These are phyloP conservation scores for Curvularia verruculosa DNA, from an alignment of 2,329 filamentous ascomycete species.

Conservation along the genomic window DNA sequence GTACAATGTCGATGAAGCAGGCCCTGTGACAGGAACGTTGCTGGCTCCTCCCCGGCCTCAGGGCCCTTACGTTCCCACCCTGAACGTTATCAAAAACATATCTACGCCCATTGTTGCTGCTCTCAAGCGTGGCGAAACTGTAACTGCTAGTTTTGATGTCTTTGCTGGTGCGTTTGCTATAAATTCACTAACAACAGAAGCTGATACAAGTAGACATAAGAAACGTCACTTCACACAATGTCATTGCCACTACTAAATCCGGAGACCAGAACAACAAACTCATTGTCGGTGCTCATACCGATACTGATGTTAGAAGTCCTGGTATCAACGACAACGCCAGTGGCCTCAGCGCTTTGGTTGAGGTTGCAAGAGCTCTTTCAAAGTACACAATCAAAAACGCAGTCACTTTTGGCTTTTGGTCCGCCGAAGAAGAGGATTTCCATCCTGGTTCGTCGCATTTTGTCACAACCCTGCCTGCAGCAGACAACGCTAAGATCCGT, in stretches of 20 bases:
- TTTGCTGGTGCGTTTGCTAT: constrained; percentile 12
- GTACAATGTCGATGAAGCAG: constrained; percentile 71
- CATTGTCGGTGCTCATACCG: constrained; percentile 47
- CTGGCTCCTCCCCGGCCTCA: constrained; percentile 63
- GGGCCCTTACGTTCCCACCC: constrained; percentile 67
- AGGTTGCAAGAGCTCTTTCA: constrained; percentile 47
- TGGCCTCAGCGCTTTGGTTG: constrained; percentile 46
- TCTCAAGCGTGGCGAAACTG: not conserved
- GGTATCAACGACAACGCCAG: constrained; percentile 52
- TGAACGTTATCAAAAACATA: constrained; percentile 63
- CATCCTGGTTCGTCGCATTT: constrained; percentile 47
- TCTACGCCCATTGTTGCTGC: not conserved
- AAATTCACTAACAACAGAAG: not conserved
- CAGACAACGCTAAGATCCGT: constrained; percentile 43
- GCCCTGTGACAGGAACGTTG: constrained; percentile 66
- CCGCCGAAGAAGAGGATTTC: constrained; percentile 46
- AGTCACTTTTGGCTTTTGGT: constrained; percentile 50
- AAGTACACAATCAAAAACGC: constrained; percentile 49
- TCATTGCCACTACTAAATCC: constrained; percentile 46
- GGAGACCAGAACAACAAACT: constrained; percentile 47
- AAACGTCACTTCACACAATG: constrained; percentile 55
- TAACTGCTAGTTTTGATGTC: not conserved
- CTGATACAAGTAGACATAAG: constrained; percentile 41
- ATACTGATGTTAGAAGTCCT: constrained; percentile 46
- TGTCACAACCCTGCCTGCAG: constrained; percentile 32